Evolutionary conservation across 352 stramenopile genomes (phyloP), one percentile per base, ranked within the genome.

Genomic region (Phytophthora boehmeriae): DNA sequence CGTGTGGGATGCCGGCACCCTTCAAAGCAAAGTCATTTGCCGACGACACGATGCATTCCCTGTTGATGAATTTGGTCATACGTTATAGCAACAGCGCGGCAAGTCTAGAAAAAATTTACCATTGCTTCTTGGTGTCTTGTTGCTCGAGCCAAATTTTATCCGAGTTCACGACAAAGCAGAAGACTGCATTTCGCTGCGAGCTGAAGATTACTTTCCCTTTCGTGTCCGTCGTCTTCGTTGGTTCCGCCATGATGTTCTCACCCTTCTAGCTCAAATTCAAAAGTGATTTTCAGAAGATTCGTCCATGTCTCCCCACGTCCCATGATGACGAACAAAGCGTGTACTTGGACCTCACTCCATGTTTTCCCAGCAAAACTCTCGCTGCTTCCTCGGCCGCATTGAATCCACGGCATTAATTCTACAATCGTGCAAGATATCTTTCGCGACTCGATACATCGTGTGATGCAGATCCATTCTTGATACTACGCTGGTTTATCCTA

Each of bases 1-100:
- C 61, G 32, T 71, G 61, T 0, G 62, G 66, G 17, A 75, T 75
- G 16, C 51, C 49, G 4, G 51, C 66, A 17, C 53, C 61, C 39
- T 67, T 71, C 0, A 75, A 35, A 8, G 66, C 61, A 32, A 71
- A 75, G 11, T 75, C 66, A 16, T 50, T 61, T n/a, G 50, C 57
- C 34, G 61, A 71, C 14, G 59, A 63, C 49, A 74, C 55, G 2
- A 32, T 48, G 20, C 66, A 71, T 46, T 68, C 54, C 66, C 66
- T 74, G 53, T 13, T 16, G 5, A 44, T n/a, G 34, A 41, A 17
- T 17, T 41, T 17, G 5, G 8, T 9, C 34, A 39, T 39, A 4
- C 34, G 34, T 39, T 11, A 39, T 9, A 46, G 14, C 28, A 43
- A 5, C 34, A 14, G 25, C n/a, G 14, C 36, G 20, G 19, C 4